These are phyloP conservation scores for Suillus tomentosus DNA, from an alignment of 768 basidiomycete species.

Conservation along the genomic window DNA sequence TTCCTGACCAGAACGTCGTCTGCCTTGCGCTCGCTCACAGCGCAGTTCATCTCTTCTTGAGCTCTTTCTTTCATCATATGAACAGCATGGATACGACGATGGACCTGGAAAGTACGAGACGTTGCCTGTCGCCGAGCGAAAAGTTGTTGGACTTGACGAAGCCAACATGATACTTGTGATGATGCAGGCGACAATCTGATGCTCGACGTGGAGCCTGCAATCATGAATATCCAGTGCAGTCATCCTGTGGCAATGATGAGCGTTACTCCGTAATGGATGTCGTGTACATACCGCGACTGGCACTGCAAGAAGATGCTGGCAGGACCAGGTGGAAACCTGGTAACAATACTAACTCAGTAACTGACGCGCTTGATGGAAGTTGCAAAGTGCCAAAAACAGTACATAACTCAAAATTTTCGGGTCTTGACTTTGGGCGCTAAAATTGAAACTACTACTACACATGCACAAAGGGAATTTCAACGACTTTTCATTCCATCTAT, in stretches of 20 bases:
- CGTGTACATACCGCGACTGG: slow-evolving; percentile 47
- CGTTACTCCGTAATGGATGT: slow-evolving; percentile 9
- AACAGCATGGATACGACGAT: slow-evolving; percentile 13
- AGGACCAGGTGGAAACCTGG: slow-evolving; percentile 10
- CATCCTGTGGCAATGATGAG: slow-evolving; percentile 52
- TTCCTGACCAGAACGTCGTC: slow-evolving; percentile 5
- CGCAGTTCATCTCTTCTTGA: slow-evolving; percentile 7
- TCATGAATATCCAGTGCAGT: slow-evolving; percentile 73
- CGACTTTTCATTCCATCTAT: too few relatives aligned
- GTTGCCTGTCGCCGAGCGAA: slow-evolving; percentile 17
- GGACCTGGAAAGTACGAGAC: slow-evolving; percentile 3
- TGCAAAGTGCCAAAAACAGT: slow-evolving; percentile 1
- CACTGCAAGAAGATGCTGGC: slow-evolving; percentile 24
- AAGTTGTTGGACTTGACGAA: slow-evolving; percentile 18
- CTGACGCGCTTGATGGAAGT: background rate
- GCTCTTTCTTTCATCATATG: slow-evolving; percentile 6
- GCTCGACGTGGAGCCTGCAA: slow-evolving; percentile 81
- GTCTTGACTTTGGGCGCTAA: too few relatives aligned
- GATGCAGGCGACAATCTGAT: slow-evolving; percentile 46
- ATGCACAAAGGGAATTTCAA: background rate
- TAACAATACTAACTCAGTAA: background rate
- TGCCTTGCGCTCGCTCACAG: slow-evolving; percentile 1
- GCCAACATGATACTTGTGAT: slow-evolving; percentile 34
- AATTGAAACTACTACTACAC: background rate
- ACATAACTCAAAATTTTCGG: slow-evolving; percentile 7